These are phyloP conservation scores for Datura wrightii DNA, from an alignment of 257 asterid genomes.

Conservation along the genomic window DNA sequence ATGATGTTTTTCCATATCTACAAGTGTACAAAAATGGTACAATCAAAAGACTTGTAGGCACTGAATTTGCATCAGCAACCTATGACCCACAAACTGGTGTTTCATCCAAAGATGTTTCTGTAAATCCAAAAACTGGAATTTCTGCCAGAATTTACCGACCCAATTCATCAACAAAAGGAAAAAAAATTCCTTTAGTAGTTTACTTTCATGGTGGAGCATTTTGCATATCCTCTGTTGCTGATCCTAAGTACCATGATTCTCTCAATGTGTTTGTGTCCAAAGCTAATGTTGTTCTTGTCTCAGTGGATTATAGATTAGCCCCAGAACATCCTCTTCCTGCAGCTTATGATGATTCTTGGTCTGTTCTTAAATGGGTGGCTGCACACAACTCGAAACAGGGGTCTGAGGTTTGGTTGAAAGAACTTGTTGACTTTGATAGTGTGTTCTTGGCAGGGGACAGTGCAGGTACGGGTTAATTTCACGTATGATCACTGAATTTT, in stretches of 20 bases:
- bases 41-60: conserved; percentile 57
- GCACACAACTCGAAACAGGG: conserved; percentile 34
- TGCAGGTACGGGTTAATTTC: conserved; percentile 61
- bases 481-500: not conserved
- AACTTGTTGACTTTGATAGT: conserved; percentile 50
- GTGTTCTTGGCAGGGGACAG: conserved; percentile 82
- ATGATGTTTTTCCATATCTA: conserved; percentile 66
- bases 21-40: conserved; percentile 62
- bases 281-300: conserved; percentile 53
- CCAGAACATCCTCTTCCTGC: conserved; percentile 77
- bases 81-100: conserved; percentile 57
- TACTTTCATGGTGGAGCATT: conserved; percentile 90
- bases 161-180: not conserved
- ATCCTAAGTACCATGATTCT: conserved; percentile 61
- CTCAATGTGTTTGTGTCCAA: conserved; percentile 54
- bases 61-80: conserved; percentile 50
- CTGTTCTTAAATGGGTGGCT: conserved; percentile 58
- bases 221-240: conserved; percentile 56
- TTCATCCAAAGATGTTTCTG: conserved; percentile 56
- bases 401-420: conserved; percentile 50
- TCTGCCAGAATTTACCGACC: conserved; percentile 70
- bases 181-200: conserved; percentile 62
- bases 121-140: conserved; percentile 48
- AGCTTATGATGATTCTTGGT: conserved; percentile 74
- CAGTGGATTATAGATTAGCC: conserved; percentile 62